Conservation (phyloP, 495 filamentous ascomycete genomes). For the Xylaria bambusicola region DNA sequence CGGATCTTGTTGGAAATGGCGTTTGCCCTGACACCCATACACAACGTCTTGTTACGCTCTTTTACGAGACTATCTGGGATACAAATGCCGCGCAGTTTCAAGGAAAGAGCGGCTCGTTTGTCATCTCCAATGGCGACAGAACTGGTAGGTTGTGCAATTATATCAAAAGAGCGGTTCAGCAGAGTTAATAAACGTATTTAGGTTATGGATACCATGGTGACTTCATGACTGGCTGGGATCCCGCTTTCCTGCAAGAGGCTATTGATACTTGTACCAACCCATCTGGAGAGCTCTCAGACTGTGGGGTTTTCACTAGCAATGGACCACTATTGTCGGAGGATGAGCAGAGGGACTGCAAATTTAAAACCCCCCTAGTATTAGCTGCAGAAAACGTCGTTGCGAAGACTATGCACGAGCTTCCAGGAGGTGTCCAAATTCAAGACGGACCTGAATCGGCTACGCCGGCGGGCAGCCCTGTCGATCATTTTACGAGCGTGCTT, state of each 20-base stretch:
- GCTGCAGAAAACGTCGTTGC: slow-evolving; percentile 37
- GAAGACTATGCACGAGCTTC: slow-evolving; percentile 34
- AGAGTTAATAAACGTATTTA: slow-evolving; percentile 38
- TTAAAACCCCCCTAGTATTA: slow-evolving; percentile 34
- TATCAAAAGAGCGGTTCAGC: not conserved
- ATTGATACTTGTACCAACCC: slow-evolving; percentile 58
- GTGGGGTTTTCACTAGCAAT: slow-evolving; percentile 50
- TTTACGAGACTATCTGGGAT: slow-evolving; percentile 88
- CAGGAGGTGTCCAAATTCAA: slow-evolving; percentile 41
- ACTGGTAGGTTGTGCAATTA: slow-evolving; percentile 50
- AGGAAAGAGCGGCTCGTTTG: slow-evolving; percentile 68
- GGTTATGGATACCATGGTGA: slow-evolving; percentile 84
- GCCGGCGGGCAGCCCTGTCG: slow-evolving; percentile 17
- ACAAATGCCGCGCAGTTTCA: slow-evolving; percentile 62
- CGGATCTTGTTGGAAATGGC: slow-evolving; percentile 71
- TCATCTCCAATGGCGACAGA: slow-evolving; percentile 81
- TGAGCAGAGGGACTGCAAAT: slow-evolving; percentile 39
- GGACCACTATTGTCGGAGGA: slow-evolving; percentile 40
- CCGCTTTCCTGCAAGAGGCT: slow-evolving; percentile 58
- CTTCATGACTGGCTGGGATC: slow-evolving; percentile 82
- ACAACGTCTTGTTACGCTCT: slow-evolving; percentile 69
- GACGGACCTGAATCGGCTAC: slow-evolving; percentile 40
- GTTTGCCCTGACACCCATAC: slow-evolving; percentile 73
- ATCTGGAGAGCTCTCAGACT: slow-evolving; percentile 55
- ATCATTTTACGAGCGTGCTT: slow-evolving; percentile 24